Base-by-base conservation (phyloP, 106 monocot genomes). In the Triglochin maritima region DNA sequence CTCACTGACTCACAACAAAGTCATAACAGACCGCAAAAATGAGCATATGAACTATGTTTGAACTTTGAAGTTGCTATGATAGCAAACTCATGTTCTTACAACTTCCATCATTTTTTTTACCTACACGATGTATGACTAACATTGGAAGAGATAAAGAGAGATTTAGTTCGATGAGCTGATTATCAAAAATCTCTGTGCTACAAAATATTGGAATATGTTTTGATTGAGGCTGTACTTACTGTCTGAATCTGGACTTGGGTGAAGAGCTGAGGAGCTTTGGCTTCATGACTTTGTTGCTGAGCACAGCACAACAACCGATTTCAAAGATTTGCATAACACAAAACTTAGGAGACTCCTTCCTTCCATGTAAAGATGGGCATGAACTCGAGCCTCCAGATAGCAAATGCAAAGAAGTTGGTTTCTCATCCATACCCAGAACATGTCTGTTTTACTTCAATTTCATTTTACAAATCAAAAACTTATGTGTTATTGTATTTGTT, bases 271-370 rank as follows among this genome's bases (percentile, higher is more conserved):
- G 71, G 54, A 55, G 64, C 66, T 70, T 78, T 4, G 78, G 78
- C 11, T 78, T 78, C 60, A 78, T 78, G 71, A 69, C 78, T 9
- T 47, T 78, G 46, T 10, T 72, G 46, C 71, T 78, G 60, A 67
- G 47, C 49, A 61, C 69, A 11, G 78, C 60, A 2, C 44, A 72
- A 71, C 59, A 78, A 6, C 78, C 78, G 47, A 78, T 78, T 4
- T 78, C 78, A 6, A 78, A 78, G 60, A 78, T 78, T 50, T 78
- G 78, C 71, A 72, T 78, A 29, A 59, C 78, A 2, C 4, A 13
- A 50, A 60, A 50, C 44, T 17, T 78, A n/a, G 78, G 52, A 44
- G 60, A 57, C 15, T 58, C 78, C 3, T 61, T 78, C 14, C 71
- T 71, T 9, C 78, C 78, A 4, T 78, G 78, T 60, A 52, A 66